Base-by-base conservation (phyloP, 2,329 filamentous ascomycete genomes). In the Cadophora sp. region DNA sequence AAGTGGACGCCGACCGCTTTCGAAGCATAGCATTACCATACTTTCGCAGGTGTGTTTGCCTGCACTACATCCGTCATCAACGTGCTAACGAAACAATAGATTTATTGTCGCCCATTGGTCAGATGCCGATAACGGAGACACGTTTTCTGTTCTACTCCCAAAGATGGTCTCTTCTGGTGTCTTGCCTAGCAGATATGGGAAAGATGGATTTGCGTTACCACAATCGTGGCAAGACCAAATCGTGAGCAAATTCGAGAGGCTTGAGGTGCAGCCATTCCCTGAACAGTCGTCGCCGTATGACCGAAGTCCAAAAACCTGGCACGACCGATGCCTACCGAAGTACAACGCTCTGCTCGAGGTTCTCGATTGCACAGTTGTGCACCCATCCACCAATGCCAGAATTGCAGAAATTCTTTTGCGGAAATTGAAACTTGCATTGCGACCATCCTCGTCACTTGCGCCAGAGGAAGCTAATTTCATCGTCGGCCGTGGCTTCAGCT, bases 71-170 rank as follows among this genome's bases (percentile, higher is more conserved):
- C 36, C 7, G 36, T 61, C 4, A 14, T 16, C 20, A 33, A 30
- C 16, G 48, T 62, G 56, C 73, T 78, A 65, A 78, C 61, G 33
- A 39, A 68, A 18, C n/a, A 55, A 5, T 68, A 92, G 91, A 75
- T 97, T 96, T 74, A 84, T 97, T 69, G 82, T 89, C 39, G 84
- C 84, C 7, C 89, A 92, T 72, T 96, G 93, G 92, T 86, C 87
- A 3, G 85, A 89, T 71, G 82, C 80, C 71, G 76, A 83, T 75
- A 84, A 92, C 61, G 89, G 93, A 76, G 86, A 90, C 70, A 84
- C 90, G 69, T 81, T 94, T 18, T 93, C 90, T 72, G 82, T 92
- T 11, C 78, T 92, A 33, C 77, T 94, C 39, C 89, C 91, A 0
- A 86, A 85, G 59, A 87, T 94, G 83, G 84, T 87, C 3, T 80